phyloP scores from a whole-genome alignment of 139 green algal species.

The Chlorella sp. region DNA sequence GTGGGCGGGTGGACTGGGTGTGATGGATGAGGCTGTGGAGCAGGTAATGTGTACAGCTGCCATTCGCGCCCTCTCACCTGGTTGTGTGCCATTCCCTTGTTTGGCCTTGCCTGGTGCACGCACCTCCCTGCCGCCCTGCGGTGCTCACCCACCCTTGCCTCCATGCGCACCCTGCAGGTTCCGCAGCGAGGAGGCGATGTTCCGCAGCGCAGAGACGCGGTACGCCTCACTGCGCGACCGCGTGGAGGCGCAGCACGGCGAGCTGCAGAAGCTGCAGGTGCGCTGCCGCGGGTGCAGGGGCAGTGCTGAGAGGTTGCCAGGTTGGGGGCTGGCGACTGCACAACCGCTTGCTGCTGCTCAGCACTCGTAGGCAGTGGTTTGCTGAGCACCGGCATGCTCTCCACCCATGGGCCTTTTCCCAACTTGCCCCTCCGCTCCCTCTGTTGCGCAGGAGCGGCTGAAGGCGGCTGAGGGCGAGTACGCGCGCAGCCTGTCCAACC shows the following conservation, averaged over 20 bases:
- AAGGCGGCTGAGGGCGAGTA: conserved; percentile 45
- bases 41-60: no score
- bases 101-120: not conserved
- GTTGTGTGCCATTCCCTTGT: not conserved
- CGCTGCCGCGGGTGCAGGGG: no score
- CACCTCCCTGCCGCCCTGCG: no score
- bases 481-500: conserved; percentile 36
- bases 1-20: not conserved
- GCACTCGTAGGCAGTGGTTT: not conserved
- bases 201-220: conserved; percentile 19
- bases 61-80: no score
- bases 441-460: conserved; percentile 31
- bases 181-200: conserved; percentile 35
- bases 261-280: conserved; percentile 46
- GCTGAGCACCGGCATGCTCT: no score
- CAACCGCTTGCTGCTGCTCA: no score
- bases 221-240: conserved; percentile 13
- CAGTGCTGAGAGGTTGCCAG: no score
- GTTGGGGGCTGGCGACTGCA: no score
- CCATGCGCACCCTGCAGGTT: no score
- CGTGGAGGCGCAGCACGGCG: conserved; percentile 30
- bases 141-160: not conserved
- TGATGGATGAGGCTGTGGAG: no score
- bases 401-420: no score
- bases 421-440: no score